Base-by-base conservation (phyloP, 225 moss, liverwort and hornwort genomes). In the Straminergon stramineum region DNA sequence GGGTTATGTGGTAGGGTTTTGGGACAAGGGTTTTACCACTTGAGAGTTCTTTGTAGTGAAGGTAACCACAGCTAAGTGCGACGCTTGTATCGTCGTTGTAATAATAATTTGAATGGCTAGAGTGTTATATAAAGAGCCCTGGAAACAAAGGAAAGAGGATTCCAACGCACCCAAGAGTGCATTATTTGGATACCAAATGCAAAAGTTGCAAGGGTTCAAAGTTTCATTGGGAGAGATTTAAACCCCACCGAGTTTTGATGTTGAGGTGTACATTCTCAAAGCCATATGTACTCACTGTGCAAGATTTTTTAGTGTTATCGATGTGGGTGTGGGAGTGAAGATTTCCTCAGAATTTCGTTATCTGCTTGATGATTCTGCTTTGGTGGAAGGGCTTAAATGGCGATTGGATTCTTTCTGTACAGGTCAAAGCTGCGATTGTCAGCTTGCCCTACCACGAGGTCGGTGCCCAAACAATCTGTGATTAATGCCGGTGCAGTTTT, bases 361-460 rank as follows among this genome's bases (percentile, higher is more conserved):
- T 41, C 60, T 80, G 39, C 60, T 80, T 39, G 58, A 58, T 31
- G 83, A 45, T 52, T 66, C 45, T 31, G 66, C 23, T 64, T 48
- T 83, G 83, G 37, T 45, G 52, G 37, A 13, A 35, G 81, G 39
- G 60, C 81, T 88, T 48, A 41, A 39, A 48, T 18, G 69, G 61
- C 27, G 51, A 51, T 37, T 57, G 75, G 22, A 61, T 27, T 64
- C 53, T 28, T 71, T 41, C 9, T 87, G 31, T 84, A 80, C 83
- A 94, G 92, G 79, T 74, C 90, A 28, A 91, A 79, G 86, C 52
- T 83, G 81, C 87, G 91, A 62, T 79, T 91, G 67, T 87, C 90
- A 70, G 77, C 56, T 77, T 91, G 85, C 73, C 26, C 86, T 65
- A 80, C 48, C 16, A 89, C 66, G 90, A 87, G 87, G 51, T 6